Percentiles rank a stretch among this genome's conserved stretches.
These are phyloP conservation scores for Ziziphus jujuba DNA, from an alignment of 306 rosid species.

Conservation along the genomic window DNA sequence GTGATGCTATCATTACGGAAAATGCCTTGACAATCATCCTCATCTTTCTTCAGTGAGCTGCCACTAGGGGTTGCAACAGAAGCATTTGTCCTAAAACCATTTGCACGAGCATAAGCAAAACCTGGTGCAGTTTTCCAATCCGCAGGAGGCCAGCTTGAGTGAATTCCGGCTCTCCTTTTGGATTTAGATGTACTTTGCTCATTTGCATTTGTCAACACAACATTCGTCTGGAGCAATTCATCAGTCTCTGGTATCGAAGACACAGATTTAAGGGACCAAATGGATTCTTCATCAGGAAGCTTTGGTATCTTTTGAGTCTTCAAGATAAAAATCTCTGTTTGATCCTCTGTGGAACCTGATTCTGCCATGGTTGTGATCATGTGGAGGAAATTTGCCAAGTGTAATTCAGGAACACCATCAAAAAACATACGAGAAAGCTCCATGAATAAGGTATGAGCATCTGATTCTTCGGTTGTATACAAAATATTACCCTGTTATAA, in stretches of 20 bases:
- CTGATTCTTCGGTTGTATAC: conserved; percentile 59
- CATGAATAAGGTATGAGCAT: conserved; percentile 72
- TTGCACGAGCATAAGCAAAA: conserved; percentile 59
- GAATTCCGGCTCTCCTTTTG: conserved; percentile 40
- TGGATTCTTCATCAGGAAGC: conserved; percentile 70
- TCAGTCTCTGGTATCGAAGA: conserved; percentile 39
- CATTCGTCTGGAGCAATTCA: conserved; percentile 26
- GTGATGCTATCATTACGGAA: conserved; percentile 31
- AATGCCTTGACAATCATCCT: conserved; percentile 34
- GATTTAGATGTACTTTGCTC: conserved; percentile 41
- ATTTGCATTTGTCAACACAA: conserved; percentile 21
- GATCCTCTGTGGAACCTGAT: conserved; percentile 65
- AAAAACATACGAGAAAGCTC: conserved; percentile 78
- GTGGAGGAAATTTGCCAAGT: conserved; percentile 85
- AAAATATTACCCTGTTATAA: conserved; percentile 58
- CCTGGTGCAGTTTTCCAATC: conserved; percentile 91
- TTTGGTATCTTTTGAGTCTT: conserved; percentile 66
- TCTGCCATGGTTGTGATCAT: conserved; percentile 78
- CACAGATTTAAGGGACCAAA: conserved; percentile 58
- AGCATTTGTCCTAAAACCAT: conserved; percentile 56
- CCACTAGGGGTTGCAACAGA: conserved; percentile 26
- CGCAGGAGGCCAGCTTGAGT: conserved; percentile 69
- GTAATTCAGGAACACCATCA: conserved; percentile 57
- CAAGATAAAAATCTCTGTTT: conserved; percentile 62
- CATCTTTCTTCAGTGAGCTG: conserved; percentile 27